Base-by-base conservation (phyloP, 2,329 filamentous ascomycete genomes). In the Colletotrichum sidae region DNA sequence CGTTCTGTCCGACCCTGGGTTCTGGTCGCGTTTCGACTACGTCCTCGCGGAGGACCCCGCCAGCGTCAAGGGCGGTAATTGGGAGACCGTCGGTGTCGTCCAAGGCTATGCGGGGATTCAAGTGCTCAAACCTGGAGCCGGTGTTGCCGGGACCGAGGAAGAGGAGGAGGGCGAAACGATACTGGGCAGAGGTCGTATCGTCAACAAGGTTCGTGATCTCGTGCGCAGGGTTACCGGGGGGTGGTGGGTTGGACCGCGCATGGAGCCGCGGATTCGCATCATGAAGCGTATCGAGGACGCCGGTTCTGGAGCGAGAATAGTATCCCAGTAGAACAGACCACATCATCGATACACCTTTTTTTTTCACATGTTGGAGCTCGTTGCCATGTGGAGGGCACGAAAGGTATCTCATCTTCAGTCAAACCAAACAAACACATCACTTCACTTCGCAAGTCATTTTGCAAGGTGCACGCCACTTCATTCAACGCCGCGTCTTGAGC, bases 21-120 rank as follows among this genome's bases (percentile, higher is more conserved):
- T 91, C 74, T 92, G 89, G 89, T 75, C 79, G n/a, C 76, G 77
- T 46, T 89, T 91, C 68, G 88, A 90, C 74, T 92, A 90, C 71
- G 80, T 84, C 4, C 79, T 91, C 4, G 79, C 84, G 54, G 88
- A 89, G 71, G 81, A 87, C 52, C 80, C 83, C 1, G 72, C 69
- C 11, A 78, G 77, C 53, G 78, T 82, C 1, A 77, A 83, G 56
- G 84, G 79, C 8, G 81, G 82, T 4, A 72, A 76, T 10, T 91
- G 88, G 88, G 83, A 87, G 55, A 78, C 83, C 2, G 72, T 90
- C 4, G 86, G 81, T 13, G 81, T 86, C 1, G 81, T 91, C 6
- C 79, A 85, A 65, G 87, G 86, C 3, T 90, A 85, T 72, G 81
- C 80, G 2, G 88, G 89, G 4, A 73, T 90, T 8, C 86, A 90